Base-by-base conservation (phyloP, 2,329 filamentous ascomycete species). In the Cadophora sp. region DNA sequence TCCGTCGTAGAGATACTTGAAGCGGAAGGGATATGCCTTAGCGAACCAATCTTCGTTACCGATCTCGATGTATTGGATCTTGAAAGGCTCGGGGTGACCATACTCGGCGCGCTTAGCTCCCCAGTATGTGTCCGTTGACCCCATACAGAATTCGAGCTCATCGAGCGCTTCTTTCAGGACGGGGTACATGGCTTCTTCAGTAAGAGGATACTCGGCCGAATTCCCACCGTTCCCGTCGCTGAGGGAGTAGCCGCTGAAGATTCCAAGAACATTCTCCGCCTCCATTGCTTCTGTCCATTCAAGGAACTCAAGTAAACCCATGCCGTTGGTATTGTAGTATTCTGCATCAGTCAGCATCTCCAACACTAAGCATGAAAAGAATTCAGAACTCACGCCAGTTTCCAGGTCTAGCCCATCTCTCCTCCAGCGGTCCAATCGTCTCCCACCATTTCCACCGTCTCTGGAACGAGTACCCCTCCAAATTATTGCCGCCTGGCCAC, bases 401-500 rank as follows among this genome's bases (percentile, higher is more conserved):
- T 24, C 81, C 81, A 34, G 75, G 79, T 12, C 75, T 71, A 24
- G 72, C 64, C 61, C 74, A 73, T 62, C 78, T 74, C 9, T 81
- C 69, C 6, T 77, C 72, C 0, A 81, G 69, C 1, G 77, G 75
- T 1, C 81, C 81, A 60, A 83, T 79, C 0, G 80, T 82, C 56
- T 77, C 73, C 56, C 81, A 81, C 80, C 75, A 79, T 58, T 77
- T 72, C 76, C 75, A 79, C 40, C 71, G 50, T 59, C 67, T 67
- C 59, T 72, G 70, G 66, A 71, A 72, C 29, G 69, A 69, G 73
- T 76, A 72, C 22, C 70, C 72, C 70, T 74, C 75, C 62, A 90
- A 79, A 79, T 88, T 89, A 75, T 89, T 89, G 5, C 87, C 89
- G 5, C 89, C 89, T 0, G 89, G 89, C 69, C 90, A 86, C 16